Conservation (phyloP, 1,284 basidiomycete genomes). For the Moniliella sp. region DNA sequence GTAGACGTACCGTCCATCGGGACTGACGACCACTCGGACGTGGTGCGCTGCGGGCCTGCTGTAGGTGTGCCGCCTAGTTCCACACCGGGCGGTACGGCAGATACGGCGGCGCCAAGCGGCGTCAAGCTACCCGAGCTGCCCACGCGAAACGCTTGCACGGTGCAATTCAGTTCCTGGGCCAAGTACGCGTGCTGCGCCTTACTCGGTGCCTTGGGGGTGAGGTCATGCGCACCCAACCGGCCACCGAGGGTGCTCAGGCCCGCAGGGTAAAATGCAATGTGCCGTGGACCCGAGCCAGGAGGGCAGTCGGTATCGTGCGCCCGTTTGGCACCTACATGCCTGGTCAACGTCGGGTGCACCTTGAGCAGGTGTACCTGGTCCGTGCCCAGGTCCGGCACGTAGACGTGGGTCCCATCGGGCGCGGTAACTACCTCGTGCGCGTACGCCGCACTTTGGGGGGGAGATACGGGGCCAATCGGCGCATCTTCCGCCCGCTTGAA, state of each 20-base stretch:
- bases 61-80: constrained; percentile 6
- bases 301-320: constrained; percentile 9
- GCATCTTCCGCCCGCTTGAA: constrained; percentile 5
- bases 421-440: constrained; percentile 13
- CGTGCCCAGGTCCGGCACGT: constrained; percentile 15
- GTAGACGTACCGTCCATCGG: constrained; percentile 8
- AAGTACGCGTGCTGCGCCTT: constrained; percentile 9
- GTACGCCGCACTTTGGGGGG: constrained; percentile 15
- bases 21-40: constrained; percentile 15
- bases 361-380: constrained; percentile 13
- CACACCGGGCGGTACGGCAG: constrained; percentile 9
- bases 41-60: constrained; percentile 7
- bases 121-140: constrained; percentile 3
- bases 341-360: constrained; percentile 1
- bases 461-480: constrained; percentile 8
- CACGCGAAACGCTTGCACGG: constrained; percentile 7
- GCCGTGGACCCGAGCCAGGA: constrained; percentile 8
- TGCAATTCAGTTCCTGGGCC: constrained; percentile 12
- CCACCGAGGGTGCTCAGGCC: background rate
- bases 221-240: background rate
- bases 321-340: constrained; percentile 2
- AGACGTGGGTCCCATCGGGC: constrained; percentile 11
- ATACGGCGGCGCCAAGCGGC: constrained; percentile 3
- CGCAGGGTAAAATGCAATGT: constrained; percentile 7
- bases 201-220: background rate